Base-by-base conservation (phyloP, 1,284 basidiomycete genomes). In the Microstroma glucosiphilum region DNA sequence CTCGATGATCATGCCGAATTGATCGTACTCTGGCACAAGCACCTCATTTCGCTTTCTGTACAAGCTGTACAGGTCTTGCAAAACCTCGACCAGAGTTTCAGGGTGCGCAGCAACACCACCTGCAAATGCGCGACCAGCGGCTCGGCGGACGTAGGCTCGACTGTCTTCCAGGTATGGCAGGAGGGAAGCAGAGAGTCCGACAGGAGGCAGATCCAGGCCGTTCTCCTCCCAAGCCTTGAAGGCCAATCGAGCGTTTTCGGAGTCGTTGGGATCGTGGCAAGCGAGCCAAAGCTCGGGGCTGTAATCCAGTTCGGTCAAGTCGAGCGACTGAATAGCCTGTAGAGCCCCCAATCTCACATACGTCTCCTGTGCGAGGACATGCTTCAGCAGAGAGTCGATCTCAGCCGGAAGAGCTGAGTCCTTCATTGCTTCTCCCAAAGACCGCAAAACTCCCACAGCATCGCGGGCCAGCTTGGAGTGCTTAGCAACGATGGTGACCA, bases 171-270 rank as follows among this genome's bases (percentile, higher is more conserved):
- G 83, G 74, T 87, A 90, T 0, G 81, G 79, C 11, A 91, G 78
- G 17, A 97, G 81, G 51, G 84, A 82, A 1, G 79, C 77, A 0
- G 91, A 80, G 79, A 88, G 96, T 2, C 79, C 80, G 70, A 90
- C 89, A 0, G 90, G 86, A 37, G 30, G 30, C 6, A 96, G 86
- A 73, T 97, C 92, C 42, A 98, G 81, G 12, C 90, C 93, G 71
- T 98, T 98, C 73, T 98, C 96, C 63, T 96, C 92, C 94, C 93
- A 98, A 12, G 92, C 80, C 71, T 88, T 87, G 30, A 83, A 82
- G 8, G 93, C 93, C 46, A 97, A 82, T 53, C 88, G 84, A 0
- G 88, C 87, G 69, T 96, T 96, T 75, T 94, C 90, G 69, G 92
- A 90, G 76, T 98, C 94, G 6, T 86, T 85, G 26, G 51, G 51